Evolutionary conservation across 768 basidiomycete species (phyloP).

Genomic region (Leccinum subgranulosum): DNA sequence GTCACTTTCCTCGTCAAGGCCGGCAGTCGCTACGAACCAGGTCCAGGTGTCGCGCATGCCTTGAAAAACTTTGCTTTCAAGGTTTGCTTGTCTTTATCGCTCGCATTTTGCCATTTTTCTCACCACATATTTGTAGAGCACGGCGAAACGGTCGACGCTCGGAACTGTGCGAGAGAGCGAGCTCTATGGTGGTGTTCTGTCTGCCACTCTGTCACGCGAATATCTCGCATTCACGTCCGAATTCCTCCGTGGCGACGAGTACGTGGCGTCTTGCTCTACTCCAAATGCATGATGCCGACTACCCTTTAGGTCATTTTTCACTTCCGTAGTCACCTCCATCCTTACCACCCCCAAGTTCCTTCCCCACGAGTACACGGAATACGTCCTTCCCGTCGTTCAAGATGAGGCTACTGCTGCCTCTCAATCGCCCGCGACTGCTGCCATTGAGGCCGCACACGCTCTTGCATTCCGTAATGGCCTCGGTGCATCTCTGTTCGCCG

Average conservation of each 20-base stretch:
- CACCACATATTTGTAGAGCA: conserved; percentile 54
- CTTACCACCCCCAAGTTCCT: conserved; percentile 80
- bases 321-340: conserved; percentile 82
- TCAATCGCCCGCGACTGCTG: conserved; percentile 60
- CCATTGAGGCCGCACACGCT: conserved; percentile 83
- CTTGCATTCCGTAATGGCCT: conserved; percentile 95
- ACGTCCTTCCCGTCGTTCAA: conserved; percentile 66
- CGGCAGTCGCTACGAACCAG: conserved; percentile 84
- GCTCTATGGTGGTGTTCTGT: conserved; percentile 89
- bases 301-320: conserved; percentile 72
- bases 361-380: conserved; percentile 74
- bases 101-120: neutral
- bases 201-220: conserved; percentile 80
- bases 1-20: conserved; percentile 92
- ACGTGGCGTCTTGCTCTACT: conserved; percentile 38
- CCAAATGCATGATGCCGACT: neutral
- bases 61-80: conserved; percentile 99
- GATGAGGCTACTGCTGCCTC: conserved; percentile 64
- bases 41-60: conserved; percentile 87
- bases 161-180: conserved; percentile 91
- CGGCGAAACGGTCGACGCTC: conserved; percentile 79
- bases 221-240: conserved; percentile 92
- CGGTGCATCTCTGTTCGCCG: conserved; percentile 84
- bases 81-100: conserved; percentile 47
- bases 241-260: conserved; percentile 96